phyloP scores from a whole-genome alignment of 139 green algal species.

The Microglena sp. region DNA sequence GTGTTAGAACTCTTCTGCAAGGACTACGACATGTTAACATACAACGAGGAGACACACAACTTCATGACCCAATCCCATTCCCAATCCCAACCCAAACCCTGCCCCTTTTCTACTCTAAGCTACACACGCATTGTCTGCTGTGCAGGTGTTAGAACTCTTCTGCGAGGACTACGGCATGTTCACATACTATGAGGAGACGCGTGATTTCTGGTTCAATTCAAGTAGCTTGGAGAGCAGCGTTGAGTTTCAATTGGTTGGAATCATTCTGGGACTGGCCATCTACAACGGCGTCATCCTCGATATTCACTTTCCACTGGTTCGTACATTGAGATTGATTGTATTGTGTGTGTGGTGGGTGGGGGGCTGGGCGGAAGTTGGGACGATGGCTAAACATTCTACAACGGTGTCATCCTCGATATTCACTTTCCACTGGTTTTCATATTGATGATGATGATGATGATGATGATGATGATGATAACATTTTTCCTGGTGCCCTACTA shows the following conservation, averaged over 20 bases:
- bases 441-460: background rate
- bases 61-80: background rate
- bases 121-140: background rate
- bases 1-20: constrained; percentile 35
- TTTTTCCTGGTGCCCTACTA: too few species aligned
- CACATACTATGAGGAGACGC: constrained; percentile 48
- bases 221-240: constrained; percentile 17
- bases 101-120: constrained; percentile 3
- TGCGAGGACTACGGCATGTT: constrained; percentile 78
- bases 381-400: too few species aligned
- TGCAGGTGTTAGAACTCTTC: constrained; percentile 34
- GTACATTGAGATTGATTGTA: too few species aligned
- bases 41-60: background rate
- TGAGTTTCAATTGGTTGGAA: constrained; percentile 42
- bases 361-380: too few species aligned
- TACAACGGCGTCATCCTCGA: constrained; percentile 79
- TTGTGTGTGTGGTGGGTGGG: too few species aligned
- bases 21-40: constrained; percentile 76
- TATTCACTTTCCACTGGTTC: constrained; percentile 54
- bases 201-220: constrained; percentile 41
- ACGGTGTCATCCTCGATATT: constrained; percentile 52
- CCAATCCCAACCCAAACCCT: too few species aligned
- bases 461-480: too few species aligned
- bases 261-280: constrained; percentile 62
- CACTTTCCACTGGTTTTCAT: constrained; percentile 38